Evolutionary conservation across 1,284 basidiomycete species (phyloP).

Genomic region (Cryptococcus maquisensis): DNA sequence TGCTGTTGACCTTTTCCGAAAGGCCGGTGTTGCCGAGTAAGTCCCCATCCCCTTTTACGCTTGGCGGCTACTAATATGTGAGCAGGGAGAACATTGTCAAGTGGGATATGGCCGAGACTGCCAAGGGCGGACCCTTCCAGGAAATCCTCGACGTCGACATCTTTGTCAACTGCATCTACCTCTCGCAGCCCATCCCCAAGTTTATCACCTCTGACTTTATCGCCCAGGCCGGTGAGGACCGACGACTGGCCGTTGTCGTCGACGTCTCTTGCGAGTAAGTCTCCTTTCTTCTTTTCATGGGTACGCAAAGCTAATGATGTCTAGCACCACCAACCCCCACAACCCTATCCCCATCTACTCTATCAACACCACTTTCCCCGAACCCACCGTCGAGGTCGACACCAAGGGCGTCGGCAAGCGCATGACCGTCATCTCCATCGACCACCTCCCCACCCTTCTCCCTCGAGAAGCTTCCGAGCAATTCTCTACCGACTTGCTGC

Average conservation of each 20-base stretch:
- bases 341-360: conserved; percentile 96
- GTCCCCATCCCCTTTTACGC: conserved; percentile 15
- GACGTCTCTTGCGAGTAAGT: conserved; percentile 90
- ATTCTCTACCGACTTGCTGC: conserved; percentile 85
- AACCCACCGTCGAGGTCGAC: conserved; percentile 85
- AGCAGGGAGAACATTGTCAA: conserved; percentile 85
- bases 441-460: conserved; percentile 92
- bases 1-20: conserved; percentile 89
- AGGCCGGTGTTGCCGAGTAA: conserved; percentile 86
- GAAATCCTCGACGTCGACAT: conserved; percentile 75
- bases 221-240: conserved; percentile 61
- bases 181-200: conserved; percentile 79
- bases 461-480: conserved; percentile 96
- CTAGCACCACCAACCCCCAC: conserved; percentile 87
- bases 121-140: conserved; percentile 92
- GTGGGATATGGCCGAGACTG: conserved; percentile 97
- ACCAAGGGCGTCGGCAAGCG: conserved; percentile 58
- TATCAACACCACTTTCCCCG: conserved; percentile 92
- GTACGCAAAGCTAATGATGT: background rate
- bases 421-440: conserved; percentile 87
- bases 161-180: conserved; percentile 95
- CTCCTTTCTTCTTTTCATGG: too few species aligned
- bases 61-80: background rate
- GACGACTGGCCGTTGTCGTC: conserved; percentile 79
- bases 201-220: conserved; percentile 80